Base-by-base conservation (phyloP, 2,329 filamentous ascomycete genomes). In the Coniella lustricola region DNA sequence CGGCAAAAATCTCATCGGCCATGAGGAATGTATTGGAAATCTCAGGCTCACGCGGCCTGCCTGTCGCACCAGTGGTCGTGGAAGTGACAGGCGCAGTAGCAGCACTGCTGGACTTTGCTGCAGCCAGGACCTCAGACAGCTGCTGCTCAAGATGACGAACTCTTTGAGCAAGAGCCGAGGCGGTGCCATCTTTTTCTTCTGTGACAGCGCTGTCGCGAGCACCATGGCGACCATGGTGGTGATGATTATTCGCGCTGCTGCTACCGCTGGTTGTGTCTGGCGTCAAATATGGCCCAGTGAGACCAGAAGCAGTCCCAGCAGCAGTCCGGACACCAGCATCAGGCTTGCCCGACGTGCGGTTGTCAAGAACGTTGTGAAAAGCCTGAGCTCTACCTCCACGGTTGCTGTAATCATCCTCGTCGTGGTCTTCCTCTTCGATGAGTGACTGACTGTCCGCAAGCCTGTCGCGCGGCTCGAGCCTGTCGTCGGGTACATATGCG, bases 121-220 rank as follows among this genome's bases (percentile, higher is more conserved):
- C 20, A 5, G 53, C 45, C 25, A 54, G 51, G 16, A 54, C 52
- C 51, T 56, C 60, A 5, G 61, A 61, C 3, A 73, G 56, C 52
- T 69, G 66, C 16, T 69, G 62, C 59, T 77, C 71, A 7, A 77
- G 67, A 8, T 72, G 60, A 32, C 54, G 60, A 14, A 76, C 67
- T 49, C 64, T 64, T 12, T 51, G 56, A 50, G 60, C 67, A 54
- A 76, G 57, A 0, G 61, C 58, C 21, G 70, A 64, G 3, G 70
- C 46, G 29, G 73, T 67, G 9, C 22, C 20, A 12, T 14, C 13
- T 12, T 52, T 35, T 4, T 8, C 29, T 10, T 5, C 5, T 29
- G 25, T 29, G 54, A 17, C 7, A 53, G 48, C 9, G 59, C 60
- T 21, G 60, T 62, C 22, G 18, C 42, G 32, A 22, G 47, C 21